phyloP scores from a whole-genome alignment of 192 early-diverging fungal genomes.

The Backusella australiensis region DNA sequence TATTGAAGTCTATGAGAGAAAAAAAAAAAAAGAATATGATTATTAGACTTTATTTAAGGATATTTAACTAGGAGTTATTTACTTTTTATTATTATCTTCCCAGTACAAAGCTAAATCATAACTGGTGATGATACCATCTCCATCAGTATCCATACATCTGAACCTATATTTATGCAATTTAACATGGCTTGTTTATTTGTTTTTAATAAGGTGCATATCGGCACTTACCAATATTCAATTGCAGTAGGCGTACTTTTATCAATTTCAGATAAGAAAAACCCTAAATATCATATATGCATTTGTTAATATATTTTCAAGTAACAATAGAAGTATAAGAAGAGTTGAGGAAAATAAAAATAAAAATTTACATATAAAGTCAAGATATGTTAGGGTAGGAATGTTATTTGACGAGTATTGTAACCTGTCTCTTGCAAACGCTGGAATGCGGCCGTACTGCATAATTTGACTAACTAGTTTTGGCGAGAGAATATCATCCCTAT shows the following conservation, averaged over 20 bases:
- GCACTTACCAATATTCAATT: slow-evolving; percentile 38
- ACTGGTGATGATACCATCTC: slow-evolving; percentile 81
- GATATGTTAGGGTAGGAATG: slow-evolving; percentile 23
- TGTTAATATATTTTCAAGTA: neutral
- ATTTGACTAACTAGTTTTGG: slow-evolving; percentile 68
- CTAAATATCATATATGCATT: slow-evolving; percentile 12
- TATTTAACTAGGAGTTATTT: neutral
- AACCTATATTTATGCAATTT: slow-evolving; percentile 63
- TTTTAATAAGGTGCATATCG: neutral
- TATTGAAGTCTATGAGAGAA: slow-evolving; percentile 4
- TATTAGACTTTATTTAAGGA: neutral
- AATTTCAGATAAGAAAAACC: slow-evolving; percentile 38
- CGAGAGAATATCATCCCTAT: slow-evolving; percentile 73
- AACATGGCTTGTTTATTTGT: neutral
- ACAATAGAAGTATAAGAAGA: neutral
- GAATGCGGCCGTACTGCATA: slow-evolving; percentile 59
- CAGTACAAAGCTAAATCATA: slow-evolving; percentile 87
- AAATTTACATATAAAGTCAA: slow-evolving; percentile 40
- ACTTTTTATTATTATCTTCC: slow-evolving; percentile 65
- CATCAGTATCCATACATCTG: slow-evolving; percentile 88
- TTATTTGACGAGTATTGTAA: neutral
- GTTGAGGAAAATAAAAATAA: neutral
- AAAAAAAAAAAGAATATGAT: neutral
- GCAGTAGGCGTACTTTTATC: slow-evolving; percentile 35
- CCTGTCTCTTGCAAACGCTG: slow-evolving; percentile 22